Evolutionary conservation across 805 yeast species (phyloP).

Genomic region (Candida easanensis): DNA sequence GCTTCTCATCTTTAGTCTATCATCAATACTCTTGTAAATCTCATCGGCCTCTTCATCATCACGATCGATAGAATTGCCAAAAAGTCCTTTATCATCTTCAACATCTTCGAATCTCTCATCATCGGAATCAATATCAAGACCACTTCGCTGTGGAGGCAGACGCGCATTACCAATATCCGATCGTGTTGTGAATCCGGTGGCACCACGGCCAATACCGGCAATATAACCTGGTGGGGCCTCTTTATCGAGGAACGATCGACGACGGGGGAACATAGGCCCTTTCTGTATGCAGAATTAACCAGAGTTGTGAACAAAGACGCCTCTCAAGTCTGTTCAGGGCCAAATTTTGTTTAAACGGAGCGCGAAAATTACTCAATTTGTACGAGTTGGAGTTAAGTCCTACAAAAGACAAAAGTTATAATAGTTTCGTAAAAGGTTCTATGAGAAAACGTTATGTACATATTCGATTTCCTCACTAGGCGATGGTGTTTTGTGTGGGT

Average conservation of each 20-base stretch:
- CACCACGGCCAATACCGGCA: conserved; percentile 94
- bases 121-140: conserved; percentile 24
- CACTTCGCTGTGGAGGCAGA: conserved; percentile 28
- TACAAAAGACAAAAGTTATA: neutral
- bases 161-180: conserved; percentile 64
- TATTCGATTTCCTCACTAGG: neutral
- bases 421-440: neutral
- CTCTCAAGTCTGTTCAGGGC: neutral
- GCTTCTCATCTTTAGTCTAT: conserved; percentile 37
- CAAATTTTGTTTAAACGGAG: neutral
- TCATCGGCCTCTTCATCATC: conserved; percentile 80
- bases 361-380: conserved; percentile 1
- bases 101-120: conserved; percentile 22
- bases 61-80: conserved; percentile 33
- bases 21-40: conserved; percentile 66
- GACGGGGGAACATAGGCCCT: conserved; percentile 2
- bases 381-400: neutral
- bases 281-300: neutral
- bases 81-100: conserved; percentile 29
- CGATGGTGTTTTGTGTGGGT: no score
- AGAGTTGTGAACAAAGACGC: neutral
- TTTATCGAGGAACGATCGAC: conserved; percentile 61
- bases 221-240: conserved; percentile 87
- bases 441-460: neutral
- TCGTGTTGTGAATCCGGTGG: conserved; percentile 86